Conservation (phyloP, 2,329 filamentous ascomycete genomes). For the Sclerotinia subarctica region DNA sequence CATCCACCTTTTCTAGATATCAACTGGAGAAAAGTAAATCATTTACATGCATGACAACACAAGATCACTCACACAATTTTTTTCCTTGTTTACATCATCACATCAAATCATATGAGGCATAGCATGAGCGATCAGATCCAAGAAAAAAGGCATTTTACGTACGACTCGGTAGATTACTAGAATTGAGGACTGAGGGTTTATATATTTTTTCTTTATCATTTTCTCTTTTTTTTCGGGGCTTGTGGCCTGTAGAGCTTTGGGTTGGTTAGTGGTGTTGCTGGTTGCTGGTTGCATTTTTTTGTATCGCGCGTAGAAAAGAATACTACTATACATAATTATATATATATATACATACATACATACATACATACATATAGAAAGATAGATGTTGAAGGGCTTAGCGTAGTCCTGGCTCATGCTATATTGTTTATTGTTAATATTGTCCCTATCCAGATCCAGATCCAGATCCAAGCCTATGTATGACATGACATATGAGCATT, state of each 20-base stretch:
- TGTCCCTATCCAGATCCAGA: too few relatives aligned
- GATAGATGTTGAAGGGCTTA: not conserved
- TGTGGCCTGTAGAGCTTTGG: not conserved
- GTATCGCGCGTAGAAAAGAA: not conserved
- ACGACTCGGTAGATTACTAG: not conserved
- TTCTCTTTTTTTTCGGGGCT: not conserved
- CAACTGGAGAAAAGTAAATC: not conserved
- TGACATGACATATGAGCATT: too few relatives aligned
- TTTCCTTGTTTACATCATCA: constrained; percentile 9
- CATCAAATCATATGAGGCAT: not conserved
- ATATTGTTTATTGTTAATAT: not conserved
- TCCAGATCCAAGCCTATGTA: too few relatives aligned
- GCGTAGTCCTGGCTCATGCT: not conserved
- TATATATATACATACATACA: not conserved
- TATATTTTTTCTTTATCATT: not conserved
- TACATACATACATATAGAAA: not conserved
- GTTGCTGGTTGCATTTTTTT: not conserved
- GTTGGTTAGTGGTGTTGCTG: not conserved
- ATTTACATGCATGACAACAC: not conserved
- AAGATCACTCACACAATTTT: not conserved
- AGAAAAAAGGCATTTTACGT: not conserved
- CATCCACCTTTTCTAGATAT: constrained; percentile 23
- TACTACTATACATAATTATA: not conserved
- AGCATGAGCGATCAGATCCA: not conserved
- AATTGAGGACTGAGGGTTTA: not conserved